Evolutionary conservation across 257 asterid species (phyloP), one percentile per base, ranked within the genome.

Genomic region (Solanum sitiens): DNA sequence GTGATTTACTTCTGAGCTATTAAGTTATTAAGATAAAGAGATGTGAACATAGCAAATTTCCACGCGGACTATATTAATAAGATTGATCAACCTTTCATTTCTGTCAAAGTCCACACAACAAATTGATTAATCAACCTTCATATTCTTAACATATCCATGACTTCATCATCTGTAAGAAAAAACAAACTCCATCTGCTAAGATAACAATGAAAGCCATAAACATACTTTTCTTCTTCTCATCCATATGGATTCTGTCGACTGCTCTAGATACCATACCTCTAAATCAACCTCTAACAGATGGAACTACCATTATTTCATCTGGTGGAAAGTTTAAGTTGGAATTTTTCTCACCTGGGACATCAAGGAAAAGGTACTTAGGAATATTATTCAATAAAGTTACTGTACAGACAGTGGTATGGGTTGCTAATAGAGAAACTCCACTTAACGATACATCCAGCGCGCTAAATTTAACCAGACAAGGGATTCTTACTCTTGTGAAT

Each of bases 361-460:
- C 88, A 32, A 53, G 56, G 20, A 80, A 85, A 53, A 35, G 89
- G 27, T 92, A 89, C 70, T 80, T 90, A 18, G 92, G 93, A 9
- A 87, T 91, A 83, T 90, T 90, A 92, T 90, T 89, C 88, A 88
- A 88, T 75, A 87, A 88, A 59, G 86, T 90, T 83, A 87, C 92
- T 44, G 88, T 85, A 65, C 79, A 73, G 56, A 91, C 91, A 25
- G 87, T 87, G 10, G 89, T 88, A 42, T 90, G 92, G 92, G 89
- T 87, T 35, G 92, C 92, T 44, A 91, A 91, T 90, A 84, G 83
- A 87, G 65, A 89, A 23, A 82, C 10, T 83, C 91, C 92, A 13
- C 21, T 90, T 21, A 50, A 75, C 25, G 90, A 87, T 87, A 79
- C 75, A 63, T 86, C 87, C 1, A 90, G 91, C 11, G 14, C 45